A percentile compares a stretch with the other conserved stretches of the same genome.
These are phyloP conservation scores for Neohortaea acidophila DNA, from an alignment of 495 filamentous ascomycete genomes.

Conservation along the genomic window DNA sequence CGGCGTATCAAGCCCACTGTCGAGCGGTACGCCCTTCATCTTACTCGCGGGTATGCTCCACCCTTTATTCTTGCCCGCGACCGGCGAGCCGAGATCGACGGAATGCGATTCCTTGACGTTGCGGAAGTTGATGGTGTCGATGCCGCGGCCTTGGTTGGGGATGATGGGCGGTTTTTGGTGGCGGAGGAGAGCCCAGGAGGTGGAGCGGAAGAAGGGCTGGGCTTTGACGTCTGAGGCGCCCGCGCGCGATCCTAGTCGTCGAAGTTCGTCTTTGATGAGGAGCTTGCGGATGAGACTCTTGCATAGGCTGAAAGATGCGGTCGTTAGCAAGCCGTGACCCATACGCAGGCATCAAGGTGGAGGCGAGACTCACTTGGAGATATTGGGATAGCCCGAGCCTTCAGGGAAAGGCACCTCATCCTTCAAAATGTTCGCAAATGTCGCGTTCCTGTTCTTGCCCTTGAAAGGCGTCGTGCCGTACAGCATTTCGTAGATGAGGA, in stretches of 20 bases:
- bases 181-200: constrained; percentile 90
- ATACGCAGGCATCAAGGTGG: not conserved
- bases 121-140: constrained; percentile 91
- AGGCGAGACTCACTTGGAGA: constrained; percentile 58
- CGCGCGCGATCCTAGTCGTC: constrained; percentile 82
- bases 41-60: constrained; percentile 10
- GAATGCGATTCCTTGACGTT: constrained; percentile 95
- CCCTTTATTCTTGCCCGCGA: constrained; percentile 12
- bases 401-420: constrained; percentile 95
- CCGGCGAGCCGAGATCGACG: constrained; percentile 33
- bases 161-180: constrained; percentile 99
- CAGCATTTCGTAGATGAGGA: constrained; percentile 97
- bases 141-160: constrained; percentile 76
- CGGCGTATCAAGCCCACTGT: constrained; percentile 72
- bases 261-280: constrained; percentile 93
- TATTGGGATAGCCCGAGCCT: constrained; percentile 63
- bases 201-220: constrained; percentile 89
- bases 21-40: constrained; percentile 65
- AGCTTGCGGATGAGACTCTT: constrained; percentile 94
- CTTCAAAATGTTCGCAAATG: constrained; percentile 90
- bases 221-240: constrained; percentile 93
- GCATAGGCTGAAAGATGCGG: constrained; percentile 52
- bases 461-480: constrained; percentile 98
- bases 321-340: not conserved
- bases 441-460: constrained; percentile 95